A percentile compares a stretch with the other conserved stretches of the same genome.
Conservation (phyloP, 495 filamentous ascomycete species). For the Pyronema omphalodes region DNA sequence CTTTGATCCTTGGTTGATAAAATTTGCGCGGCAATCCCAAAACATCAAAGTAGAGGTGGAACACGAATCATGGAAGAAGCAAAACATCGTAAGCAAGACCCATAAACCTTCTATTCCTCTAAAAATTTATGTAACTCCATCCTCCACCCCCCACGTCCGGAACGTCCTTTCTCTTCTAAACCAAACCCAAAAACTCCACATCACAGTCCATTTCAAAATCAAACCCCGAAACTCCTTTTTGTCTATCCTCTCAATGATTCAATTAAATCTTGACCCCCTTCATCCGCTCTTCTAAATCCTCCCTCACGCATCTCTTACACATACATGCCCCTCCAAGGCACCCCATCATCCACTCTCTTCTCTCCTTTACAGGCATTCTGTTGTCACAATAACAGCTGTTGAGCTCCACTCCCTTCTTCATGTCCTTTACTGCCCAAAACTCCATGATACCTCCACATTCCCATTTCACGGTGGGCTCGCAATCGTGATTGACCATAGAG, state of each 20-base stretch:
- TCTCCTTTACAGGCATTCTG: conserved; percentile 49
- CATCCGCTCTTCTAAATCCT: conserved; percentile 17
- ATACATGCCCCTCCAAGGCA: conserved; percentile 70
- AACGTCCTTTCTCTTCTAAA: too few species aligned
- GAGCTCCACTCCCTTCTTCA: conserved; percentile 57
- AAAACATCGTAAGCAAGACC: too few species aligned
- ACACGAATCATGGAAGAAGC: too few species aligned
- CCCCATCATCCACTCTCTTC: conserved; percentile 75
- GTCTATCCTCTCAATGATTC: background rate
- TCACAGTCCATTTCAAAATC: too few species aligned
- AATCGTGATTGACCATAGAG: conserved; percentile 80
- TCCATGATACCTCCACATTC: conserved; percentile 78
- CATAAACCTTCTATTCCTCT: too few species aligned
- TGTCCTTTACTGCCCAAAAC: conserved; percentile 33
- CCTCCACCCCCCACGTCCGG: too few species aligned
- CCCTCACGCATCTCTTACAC: conserved; percentile 54
- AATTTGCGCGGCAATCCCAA: too few species aligned
- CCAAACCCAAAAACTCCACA: too few species aligned
- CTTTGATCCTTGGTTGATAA: too few species aligned
- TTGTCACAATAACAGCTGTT: conserved; percentile 92
- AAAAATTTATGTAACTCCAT: too few species aligned
- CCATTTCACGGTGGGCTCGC: conserved; percentile 85
- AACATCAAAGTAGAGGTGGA: too few species aligned
- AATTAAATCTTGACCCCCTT: background rate
- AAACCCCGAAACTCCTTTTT: background rate